These are phyloP conservation scores for Pseudocercospora vitis DNA, from an alignment of 2,329 filamentous ascomycete species.

Conservation along the genomic window DNA sequence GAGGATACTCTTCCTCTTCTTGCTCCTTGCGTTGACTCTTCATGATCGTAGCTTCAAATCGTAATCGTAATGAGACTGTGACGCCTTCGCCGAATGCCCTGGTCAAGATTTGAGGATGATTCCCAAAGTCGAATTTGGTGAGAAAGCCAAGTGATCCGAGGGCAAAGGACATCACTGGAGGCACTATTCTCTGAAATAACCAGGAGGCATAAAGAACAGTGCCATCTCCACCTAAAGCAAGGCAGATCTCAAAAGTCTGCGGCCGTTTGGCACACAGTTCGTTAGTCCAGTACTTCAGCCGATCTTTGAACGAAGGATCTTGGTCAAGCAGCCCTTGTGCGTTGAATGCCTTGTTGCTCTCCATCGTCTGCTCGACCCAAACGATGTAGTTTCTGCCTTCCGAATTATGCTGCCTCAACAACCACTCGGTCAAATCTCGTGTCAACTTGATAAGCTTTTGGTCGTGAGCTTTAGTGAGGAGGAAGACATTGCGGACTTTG, in stretches of 20 bases:
- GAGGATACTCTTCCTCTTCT: constrained; percentile 38
- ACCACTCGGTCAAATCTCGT: constrained; percentile 74
- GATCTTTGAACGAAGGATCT: constrained; percentile 53
- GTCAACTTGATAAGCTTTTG: constrained; percentile 74
- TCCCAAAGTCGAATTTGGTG: constrained; percentile 90
- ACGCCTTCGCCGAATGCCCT: constrained; percentile 78
- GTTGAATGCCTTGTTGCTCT: constrained; percentile 72
- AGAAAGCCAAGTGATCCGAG: constrained; percentile 91
- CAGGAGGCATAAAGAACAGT: constrained; percentile 95
- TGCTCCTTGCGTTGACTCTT: constrained; percentile 59
- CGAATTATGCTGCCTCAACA: constrained; percentile 67
- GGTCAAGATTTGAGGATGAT: constrained; percentile 67
- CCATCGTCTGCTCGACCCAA: constrained; percentile 74
- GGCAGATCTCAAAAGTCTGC: constrained; percentile 88
- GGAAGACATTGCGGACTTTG: constrained; percentile 77
- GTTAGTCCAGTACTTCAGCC: constrained; percentile 81
- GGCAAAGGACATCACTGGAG: constrained; percentile 87
- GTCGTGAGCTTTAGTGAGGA: constrained; percentile 92
- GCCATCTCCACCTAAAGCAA: constrained; percentile 82
- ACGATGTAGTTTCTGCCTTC: constrained; percentile 67
- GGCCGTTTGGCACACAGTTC: constrained; percentile 74
- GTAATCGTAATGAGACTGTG: constrained; percentile 79
- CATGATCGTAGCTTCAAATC: constrained; percentile 95
- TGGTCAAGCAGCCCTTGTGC: constrained; percentile 66
- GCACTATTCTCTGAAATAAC: constrained; percentile 94